These are phyloP conservation scores for Scedosporium aurantiacum DNA, from an alignment of 2,329 filamentous ascomycete species.

Conservation along the genomic window DNA sequence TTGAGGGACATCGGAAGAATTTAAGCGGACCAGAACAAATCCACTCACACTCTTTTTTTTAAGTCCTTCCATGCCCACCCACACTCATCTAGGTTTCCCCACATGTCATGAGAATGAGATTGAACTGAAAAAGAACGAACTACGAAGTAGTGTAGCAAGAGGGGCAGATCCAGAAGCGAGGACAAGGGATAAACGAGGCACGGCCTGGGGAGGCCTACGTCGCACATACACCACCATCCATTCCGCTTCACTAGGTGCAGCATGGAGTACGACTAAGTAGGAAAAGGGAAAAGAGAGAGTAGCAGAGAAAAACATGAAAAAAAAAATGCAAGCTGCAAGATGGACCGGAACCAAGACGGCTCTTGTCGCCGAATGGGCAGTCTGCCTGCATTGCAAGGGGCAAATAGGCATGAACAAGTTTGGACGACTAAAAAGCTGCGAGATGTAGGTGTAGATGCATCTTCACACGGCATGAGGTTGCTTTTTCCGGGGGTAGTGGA, in stretches of 20 bases:
- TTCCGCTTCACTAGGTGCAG: neutral
- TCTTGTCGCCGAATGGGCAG: neutral
- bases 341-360: neutral
- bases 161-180: too few relatives aligned
- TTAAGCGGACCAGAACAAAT: neutral
- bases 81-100: too few relatives aligned
- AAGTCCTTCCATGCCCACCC: too few relatives aligned
- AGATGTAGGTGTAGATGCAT: neutral
- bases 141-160: too few relatives aligned
- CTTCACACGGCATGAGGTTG: neutral
- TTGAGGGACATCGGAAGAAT: neutral
- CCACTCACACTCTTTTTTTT: too few relatives aligned
- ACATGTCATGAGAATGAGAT: too few relatives aligned
- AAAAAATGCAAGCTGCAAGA: neutral
- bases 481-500: neutral
- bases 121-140: too few relatives aligned
- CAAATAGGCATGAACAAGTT: neutral
- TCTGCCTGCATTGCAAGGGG: neutral
- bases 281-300: neutral
- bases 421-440: neutral
- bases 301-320: neutral
- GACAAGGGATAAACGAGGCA: too few relatives aligned
- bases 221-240: neutral
- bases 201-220: too few relatives aligned
- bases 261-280: neutral